These are phyloP conservation scores for Ulota crispa DNA, from an alignment of 225 moss, liverwort and hornwort species.

Conservation along the genomic window DNA sequence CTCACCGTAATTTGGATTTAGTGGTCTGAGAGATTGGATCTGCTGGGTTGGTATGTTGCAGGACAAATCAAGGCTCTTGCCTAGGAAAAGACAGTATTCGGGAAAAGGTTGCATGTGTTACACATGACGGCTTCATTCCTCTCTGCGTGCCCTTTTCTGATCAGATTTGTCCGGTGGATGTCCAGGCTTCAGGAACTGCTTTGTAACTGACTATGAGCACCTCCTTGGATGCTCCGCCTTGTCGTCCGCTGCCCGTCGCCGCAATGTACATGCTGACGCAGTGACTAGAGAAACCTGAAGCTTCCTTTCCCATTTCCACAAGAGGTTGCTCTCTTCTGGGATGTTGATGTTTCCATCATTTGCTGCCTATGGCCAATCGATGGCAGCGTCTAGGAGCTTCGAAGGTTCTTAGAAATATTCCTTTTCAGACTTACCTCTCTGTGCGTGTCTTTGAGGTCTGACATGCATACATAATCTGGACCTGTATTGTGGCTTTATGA, in stretches of 20 bases:
- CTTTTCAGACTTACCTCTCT: constrained; percentile 5
- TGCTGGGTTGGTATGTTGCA: constrained; percentile 47
- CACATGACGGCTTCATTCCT: constrained; percentile 31
- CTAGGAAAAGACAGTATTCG: constrained; percentile 33
- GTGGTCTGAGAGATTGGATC: constrained; percentile 30
- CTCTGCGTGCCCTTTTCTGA: constrained; percentile 36
- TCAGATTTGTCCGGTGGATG: constrained; percentile 48
- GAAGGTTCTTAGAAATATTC: not conserved
- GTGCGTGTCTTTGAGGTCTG: constrained; percentile 18
- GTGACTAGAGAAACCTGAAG: constrained; percentile 9
- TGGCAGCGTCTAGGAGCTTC: constrained; percentile 23
- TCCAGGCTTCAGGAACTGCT: constrained; percentile 49
- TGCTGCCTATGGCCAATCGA: constrained; percentile 27
- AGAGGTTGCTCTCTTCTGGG: constrained; percentile 7
- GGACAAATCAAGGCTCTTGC: constrained; percentile 40
- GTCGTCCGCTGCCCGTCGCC: not conserved
- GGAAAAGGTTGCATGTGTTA: constrained; percentile 45
- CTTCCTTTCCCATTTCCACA: not conserved
- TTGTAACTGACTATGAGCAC: constrained; percentile 26
- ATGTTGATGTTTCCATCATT: constrained; percentile 21
- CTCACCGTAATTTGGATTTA: constrained; percentile 15
- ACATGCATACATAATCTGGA: constrained; percentile 9
- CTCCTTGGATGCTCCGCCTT: constrained; percentile 23
- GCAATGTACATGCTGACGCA: constrained; percentile 20
- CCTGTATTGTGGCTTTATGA: constrained; percentile 19